Base-by-base conservation (phyloP, 257 asterid species). In the Ajuga chamaepitys region DNA sequence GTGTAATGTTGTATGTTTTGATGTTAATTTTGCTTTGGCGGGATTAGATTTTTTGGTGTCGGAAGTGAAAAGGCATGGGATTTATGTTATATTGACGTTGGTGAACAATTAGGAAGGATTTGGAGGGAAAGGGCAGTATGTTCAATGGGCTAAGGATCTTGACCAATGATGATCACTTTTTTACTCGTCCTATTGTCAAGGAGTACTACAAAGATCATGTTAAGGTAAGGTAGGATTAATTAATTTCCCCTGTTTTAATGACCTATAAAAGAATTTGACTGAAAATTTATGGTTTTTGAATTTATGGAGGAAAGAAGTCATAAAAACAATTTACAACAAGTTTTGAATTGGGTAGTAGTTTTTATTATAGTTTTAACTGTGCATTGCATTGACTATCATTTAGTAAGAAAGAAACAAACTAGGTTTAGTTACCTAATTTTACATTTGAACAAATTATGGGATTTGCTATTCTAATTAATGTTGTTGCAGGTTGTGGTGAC, bases 101-200 rank as follows among this genome's bases (percentile, higher is more conserved):
- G 85, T 69, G 34, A 81, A 83, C 67, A 80, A 83, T 21, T 81
- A 79, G 83, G 77, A 77, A 41, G 75, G 68, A 5, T 77, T 40
- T 61, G 86, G 83, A 71, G 83, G 88, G 61, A 83, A 78, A 57
- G 74, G 40, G 44, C 88, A 83, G 22, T 77, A 83, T 64, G 85
- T 71, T 58, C 74, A 83, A 74, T 83, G 88, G 86, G 88, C 79
- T 7, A 76, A 78, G 41, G 81, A 73, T 4, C 24, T 35, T 78
- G 67, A 73, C 54, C 64, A 78, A 70, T 3, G 86, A 80, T 1
- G 86, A 83, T 54, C 82, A 73, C 14, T 83, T 83, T 44, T 83
- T 75, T 77, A 80, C 70, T 55, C 62, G 73, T 72, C 28, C 81
- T 40, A 48, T 75, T 13, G 66, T 68, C 40, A 80, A 80, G 61